These are phyloP conservation scores for Candida succiphila DNA, from an alignment of 805 yeast genomes.

Conservation along the genomic window DNA sequence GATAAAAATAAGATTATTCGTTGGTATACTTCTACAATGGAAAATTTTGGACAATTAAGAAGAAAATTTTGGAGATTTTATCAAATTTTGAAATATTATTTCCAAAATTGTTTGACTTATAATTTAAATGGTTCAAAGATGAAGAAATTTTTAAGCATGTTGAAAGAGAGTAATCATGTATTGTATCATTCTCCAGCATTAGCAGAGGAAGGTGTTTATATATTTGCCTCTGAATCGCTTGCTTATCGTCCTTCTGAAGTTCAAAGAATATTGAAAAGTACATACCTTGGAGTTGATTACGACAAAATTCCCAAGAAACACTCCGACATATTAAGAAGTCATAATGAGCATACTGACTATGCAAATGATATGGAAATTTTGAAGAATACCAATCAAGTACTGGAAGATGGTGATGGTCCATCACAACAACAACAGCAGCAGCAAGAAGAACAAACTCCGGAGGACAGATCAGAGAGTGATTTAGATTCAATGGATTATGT, in stretches of 20 bases:
- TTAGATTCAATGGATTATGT: slow-evolving; percentile 38
- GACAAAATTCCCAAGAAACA: slow-evolving; percentile 23
- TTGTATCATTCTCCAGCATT: slow-evolving; percentile 57
- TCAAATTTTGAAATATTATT: slow-evolving; percentile 52
- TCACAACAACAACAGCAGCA: slow-evolving; percentile 8
- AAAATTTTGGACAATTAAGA: slow-evolving; percentile 64
- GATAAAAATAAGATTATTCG: slow-evolving; percentile 36
- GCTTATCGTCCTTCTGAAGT: slow-evolving; percentile 32
- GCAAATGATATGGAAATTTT: not conserved
- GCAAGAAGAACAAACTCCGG: slow-evolving; percentile 6
- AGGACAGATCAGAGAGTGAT: not conserved
- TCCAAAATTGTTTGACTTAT: slow-evolving; percentile 63
- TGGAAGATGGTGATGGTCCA: slow-evolving; percentile 5
- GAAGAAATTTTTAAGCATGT: slow-evolving; percentile 41
- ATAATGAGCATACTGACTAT: slow-evolving; percentile 13
- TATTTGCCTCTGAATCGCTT: slow-evolving; percentile 63
- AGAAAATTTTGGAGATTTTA: slow-evolving; percentile 78
- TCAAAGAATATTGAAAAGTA: slow-evolving; percentile 31
- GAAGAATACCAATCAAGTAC: not conserved
- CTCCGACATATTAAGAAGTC: slow-evolving; percentile 18
- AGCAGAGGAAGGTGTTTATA: slow-evolving; percentile 68
- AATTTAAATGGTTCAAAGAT: slow-evolving; percentile 40
- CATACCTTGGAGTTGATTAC: slow-evolving; percentile 43
- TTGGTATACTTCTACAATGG: slow-evolving; percentile 62
- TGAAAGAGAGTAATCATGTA: slow-evolving; percentile 62